Evolutionary conservation across 2,329 filamentous ascomycete genomes (phyloP), one percentile per base, ranked within the genome.

Genomic region (Ophiocordyceps sinensis): DNA sequence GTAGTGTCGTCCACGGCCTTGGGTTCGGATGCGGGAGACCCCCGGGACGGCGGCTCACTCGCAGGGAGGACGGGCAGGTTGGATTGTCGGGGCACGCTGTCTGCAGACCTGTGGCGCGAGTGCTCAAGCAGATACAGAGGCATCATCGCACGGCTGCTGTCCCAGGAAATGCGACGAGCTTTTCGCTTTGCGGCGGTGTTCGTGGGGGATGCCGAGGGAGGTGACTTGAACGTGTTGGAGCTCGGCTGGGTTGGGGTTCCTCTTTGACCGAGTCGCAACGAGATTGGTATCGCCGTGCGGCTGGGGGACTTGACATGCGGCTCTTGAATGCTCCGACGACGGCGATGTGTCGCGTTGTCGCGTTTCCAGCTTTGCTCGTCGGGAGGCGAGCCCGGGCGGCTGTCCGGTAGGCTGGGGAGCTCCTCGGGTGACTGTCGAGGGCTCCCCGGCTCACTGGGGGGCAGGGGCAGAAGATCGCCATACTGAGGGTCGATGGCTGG

Each of bases 51-150:
- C n/a, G 58, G 49, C 37, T 64, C 62, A 43, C 62, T 66, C 2
- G 60, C 69, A 6, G 64, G 65, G 13, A 78, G 60, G 26, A 67
- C 69, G 7, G 75, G 73, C 2, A 77, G 57, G 4, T 63, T 52
- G 35, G 45, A 44, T 12, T 48, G 41, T n/a, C 43, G 44, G 2
- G 67, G 54, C 23, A 58, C 48, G 19, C 54, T 50, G 26, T 59
- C 55, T 4, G 51, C 49, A 6, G 59, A 52, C 36, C 58, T 58
- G 35, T 65, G 62, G 9, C 67, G 63, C 4, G 64, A 65, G 47
- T 65, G 77, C 57, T 93, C 84, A 7, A 94, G 75, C 19, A 94
- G 77, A 59, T 84, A 89, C 9, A 95, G 64, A 0, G 88, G 88
- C 49, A 83, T 79, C 52, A 88, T 80, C 54, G 91, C 85, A 41